phyloP scores from a whole-genome alignment of 345 rosid species.

The Melastoma malabathricum region DNA sequence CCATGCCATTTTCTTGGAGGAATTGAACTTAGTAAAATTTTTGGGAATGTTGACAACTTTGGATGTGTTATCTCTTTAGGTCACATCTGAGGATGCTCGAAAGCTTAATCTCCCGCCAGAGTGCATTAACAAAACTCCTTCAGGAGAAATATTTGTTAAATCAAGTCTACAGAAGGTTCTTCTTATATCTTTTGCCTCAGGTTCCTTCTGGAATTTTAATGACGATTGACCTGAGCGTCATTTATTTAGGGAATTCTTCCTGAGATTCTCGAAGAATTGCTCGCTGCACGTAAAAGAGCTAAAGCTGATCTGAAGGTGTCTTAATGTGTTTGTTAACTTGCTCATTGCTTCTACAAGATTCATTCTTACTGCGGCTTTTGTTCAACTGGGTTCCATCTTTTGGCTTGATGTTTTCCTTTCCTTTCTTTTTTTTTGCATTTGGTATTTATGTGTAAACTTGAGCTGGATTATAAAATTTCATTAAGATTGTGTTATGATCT shows the following conservation, averaged over 20 bases:
- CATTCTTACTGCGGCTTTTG: too few species aligned
- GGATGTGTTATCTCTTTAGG: slow-evolving; percentile 26
- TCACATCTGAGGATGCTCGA: slow-evolving; percentile 76
- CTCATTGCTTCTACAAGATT: too few species aligned
- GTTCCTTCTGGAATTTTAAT: too few species aligned
- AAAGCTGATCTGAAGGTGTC: slow-evolving; percentile 84
- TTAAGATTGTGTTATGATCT: not conserved
- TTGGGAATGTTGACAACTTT: not conserved
- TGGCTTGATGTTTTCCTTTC: too few species aligned
- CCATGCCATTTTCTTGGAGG: slow-evolving; percentile 1
- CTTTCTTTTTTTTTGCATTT: too few species aligned
- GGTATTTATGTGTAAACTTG: too few species aligned
- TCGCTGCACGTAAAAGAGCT: slow-evolving; percentile 90
- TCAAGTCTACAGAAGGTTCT: slow-evolving; percentile 71
- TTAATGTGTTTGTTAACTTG: too few species aligned
- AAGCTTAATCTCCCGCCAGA: slow-evolving; percentile 79
- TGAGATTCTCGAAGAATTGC: slow-evolving; percentile 91
- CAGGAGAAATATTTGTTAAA: slow-evolving; percentile 90
- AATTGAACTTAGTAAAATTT: not conserved
- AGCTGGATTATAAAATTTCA: too few species aligned
- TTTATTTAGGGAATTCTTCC: slow-evolving; percentile 84
- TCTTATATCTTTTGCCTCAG: not conserved
- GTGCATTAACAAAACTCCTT: slow-evolving; percentile 73
- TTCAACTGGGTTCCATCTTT: too few species aligned
- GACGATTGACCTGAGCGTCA: slow-evolving; percentile 2